phyloP scores from a whole-genome alignment of 208 protist species.

The Acanthamoeba sp. region DNA sequence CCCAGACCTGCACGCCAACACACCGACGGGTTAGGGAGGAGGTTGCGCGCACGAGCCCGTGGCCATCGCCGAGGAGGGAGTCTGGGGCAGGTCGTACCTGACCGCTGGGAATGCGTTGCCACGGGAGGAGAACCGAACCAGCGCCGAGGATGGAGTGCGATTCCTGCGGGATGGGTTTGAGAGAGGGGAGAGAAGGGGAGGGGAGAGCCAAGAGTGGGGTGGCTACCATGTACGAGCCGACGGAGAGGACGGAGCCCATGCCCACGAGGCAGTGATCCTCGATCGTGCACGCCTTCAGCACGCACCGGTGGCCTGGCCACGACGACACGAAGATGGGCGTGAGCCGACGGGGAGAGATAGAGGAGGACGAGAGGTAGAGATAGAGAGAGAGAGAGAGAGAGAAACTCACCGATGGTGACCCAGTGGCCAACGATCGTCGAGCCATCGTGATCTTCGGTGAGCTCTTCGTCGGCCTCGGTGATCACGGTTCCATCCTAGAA shows the following conservation, averaged over 20 bases:
- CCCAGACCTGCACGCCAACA: too few relatives aligned
- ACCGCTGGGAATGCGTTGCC: not conserved
- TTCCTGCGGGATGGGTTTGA: not conserved
- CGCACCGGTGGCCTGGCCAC: not conserved
- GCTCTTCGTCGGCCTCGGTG: not conserved
- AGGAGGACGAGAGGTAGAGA: not conserved
- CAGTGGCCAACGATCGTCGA: not conserved
- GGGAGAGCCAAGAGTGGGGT: too few relatives aligned
- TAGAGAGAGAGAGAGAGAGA: not conserved
- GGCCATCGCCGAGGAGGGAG: too few relatives aligned
- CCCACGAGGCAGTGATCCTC: not conserved
- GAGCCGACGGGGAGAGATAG: not conserved
- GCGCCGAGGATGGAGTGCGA: conserved; percentile 9
- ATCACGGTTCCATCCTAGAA: not conserved
- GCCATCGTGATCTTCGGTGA: conserved; percentile 1
- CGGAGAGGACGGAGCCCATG: not conserved
- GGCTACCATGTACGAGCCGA: not conserved
- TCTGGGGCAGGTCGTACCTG: not conserved
- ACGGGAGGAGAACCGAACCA: not conserved
- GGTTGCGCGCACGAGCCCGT: not conserved
- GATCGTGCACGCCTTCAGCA: not conserved
- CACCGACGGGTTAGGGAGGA: too few relatives aligned
- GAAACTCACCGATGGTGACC: not conserved
- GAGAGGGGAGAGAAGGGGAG: too few relatives aligned
- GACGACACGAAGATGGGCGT: not conserved